Conservation (phyloP, 306 rosid genomes). For the Malus domestica region ASM211411v1 NC_041793.1:17253501-17254000, state of each 20-base stretch:
- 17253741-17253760: slow-evolving; percentile 20
- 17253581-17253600: neutral
- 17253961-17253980: slow-evolving; percentile 14
- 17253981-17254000: slow-evolving; percentile 28
- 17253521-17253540: neutral
- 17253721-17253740: slow-evolving; percentile 44
- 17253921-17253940: slow-evolving; percentile 44
- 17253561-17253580: neutral
- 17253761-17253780: slow-evolving; percentile 12
- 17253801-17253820: slow-evolving; percentile 18
- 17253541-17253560: neutral
- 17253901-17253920: slow-evolving; percentile 41
- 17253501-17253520: neutral
- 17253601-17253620: neutral
- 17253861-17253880: neutral
- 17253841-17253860: neutral
- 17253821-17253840: slow-evolving; percentile 44
- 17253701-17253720: slow-evolving; percentile 21
- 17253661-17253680: neutral
- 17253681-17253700: slow-evolving; percentile 6
- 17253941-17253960: slow-evolving; percentile 58
- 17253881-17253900: slow-evolving; percentile 9
- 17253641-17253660: neutral
- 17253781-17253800: slow-evolving; percentile 40
- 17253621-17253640: neutral